These are phyloP conservation scores for Rhizomucor pusillus DNA, from an alignment of 371 early-diverging fungal genomes.

Conservation along the genomic window DNA sequence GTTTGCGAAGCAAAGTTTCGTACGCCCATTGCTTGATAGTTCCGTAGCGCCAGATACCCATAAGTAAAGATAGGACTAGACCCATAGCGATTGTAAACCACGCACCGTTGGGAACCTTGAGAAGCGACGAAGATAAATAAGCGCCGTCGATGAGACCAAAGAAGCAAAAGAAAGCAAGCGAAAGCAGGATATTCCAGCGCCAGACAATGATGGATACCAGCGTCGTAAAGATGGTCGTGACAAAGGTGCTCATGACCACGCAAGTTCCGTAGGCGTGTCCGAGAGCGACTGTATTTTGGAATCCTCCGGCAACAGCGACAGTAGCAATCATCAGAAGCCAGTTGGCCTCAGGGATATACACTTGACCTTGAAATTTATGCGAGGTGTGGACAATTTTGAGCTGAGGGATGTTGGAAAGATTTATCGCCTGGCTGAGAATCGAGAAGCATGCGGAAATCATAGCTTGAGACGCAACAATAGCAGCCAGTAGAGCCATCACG, in stretches of 20 bases:
- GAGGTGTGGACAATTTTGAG: slow-evolving; percentile 47
- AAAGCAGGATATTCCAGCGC: slow-evolving; percentile 20
- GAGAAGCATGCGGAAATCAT: slow-evolving; percentile 56
- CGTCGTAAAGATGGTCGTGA: slow-evolving; percentile 30
- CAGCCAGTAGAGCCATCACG: slow-evolving; percentile 29
- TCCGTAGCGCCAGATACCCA: slow-evolving; percentile 33
- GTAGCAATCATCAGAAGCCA: slow-evolving; percentile 42
- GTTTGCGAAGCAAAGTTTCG: slow-evolving; percentile 7
- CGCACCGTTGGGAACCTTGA: slow-evolving; percentile 30
- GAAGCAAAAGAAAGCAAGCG: slow-evolving; percentile 21
- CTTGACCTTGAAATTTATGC: slow-evolving; percentile 32
- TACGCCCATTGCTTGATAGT: slow-evolving; percentile 16
- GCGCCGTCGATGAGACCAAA: slow-evolving; percentile 31
- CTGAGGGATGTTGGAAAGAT: slow-evolving; percentile 51
- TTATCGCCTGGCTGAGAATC: slow-evolving; percentile 56
- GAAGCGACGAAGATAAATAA: slow-evolving; percentile 27
- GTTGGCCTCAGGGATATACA: slow-evolving; percentile 56
- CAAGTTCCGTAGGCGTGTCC: slow-evolving; percentile 35
- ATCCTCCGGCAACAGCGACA: slow-evolving; percentile 38
- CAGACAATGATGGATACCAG: slow-evolving; percentile 27
- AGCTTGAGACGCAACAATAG: slow-evolving; percentile 61
- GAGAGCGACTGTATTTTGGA: slow-evolving; percentile 31
- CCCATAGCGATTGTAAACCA: slow-evolving; percentile 32
- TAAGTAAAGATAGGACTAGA: slow-evolving; percentile 14
- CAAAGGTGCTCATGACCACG: slow-evolving; percentile 20